A percentile compares a stretch with the other conserved stretches of the same genome.
Evolutionary conservation across 2,329 filamentous ascomycete genomes (phyloP).

Genomic region (Aspergillus japonicus): DNA sequence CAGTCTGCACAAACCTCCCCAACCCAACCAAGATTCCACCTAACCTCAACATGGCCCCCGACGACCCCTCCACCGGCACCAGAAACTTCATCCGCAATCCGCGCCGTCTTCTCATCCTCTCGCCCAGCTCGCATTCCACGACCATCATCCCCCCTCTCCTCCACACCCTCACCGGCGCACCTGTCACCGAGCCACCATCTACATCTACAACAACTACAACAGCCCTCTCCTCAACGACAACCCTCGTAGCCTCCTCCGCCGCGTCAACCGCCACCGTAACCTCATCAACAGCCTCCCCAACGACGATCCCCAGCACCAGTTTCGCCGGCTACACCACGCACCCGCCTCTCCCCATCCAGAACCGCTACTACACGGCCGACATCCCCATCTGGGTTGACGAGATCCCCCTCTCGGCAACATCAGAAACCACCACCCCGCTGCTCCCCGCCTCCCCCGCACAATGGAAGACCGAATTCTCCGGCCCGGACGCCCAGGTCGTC

Average conservation of each 20-base stretch:
- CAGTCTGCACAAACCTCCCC: neutral
- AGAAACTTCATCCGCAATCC: slow-evolving; percentile 33
- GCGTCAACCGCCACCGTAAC: neutral
- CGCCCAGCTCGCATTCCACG: slow-evolving; percentile 37
- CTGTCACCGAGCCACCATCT: slow-evolving; percentile 23
- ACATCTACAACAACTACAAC: slow-evolving; percentile 34
- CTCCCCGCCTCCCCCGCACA: slow-evolving; percentile 16
- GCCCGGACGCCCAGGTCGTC: slow-evolving; percentile 43
- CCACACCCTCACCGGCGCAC: slow-evolving; percentile 36
- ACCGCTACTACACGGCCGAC: slow-evolving; percentile 46
- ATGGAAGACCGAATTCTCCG: slow-evolving; percentile 45
- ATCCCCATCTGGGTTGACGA: slow-evolving; percentile 50
- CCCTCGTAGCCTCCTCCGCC: slow-evolving; percentile 1
- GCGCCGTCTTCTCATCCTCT: slow-evolving; percentile 44
- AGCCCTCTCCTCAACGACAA: slow-evolving; percentile 41
- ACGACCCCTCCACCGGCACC: neutral
- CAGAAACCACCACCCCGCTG: neutral
- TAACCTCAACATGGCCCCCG: too few species aligned
- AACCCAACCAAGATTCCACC: neutral
- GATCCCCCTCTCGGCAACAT: slow-evolving; percentile 23
- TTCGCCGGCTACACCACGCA: slow-evolving; percentile 50
- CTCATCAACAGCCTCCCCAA: slow-evolving; percentile 6
- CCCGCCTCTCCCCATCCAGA: slow-evolving; percentile 40
- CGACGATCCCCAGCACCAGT: slow-evolving; percentile 21
- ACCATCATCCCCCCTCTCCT: slow-evolving; percentile 39